Evolutionary conservation across 2,329 filamentous ascomycete species (phyloP), one percentile per base, ranked within the genome.

Genomic region (Cladophialophora yegresii): DNA sequence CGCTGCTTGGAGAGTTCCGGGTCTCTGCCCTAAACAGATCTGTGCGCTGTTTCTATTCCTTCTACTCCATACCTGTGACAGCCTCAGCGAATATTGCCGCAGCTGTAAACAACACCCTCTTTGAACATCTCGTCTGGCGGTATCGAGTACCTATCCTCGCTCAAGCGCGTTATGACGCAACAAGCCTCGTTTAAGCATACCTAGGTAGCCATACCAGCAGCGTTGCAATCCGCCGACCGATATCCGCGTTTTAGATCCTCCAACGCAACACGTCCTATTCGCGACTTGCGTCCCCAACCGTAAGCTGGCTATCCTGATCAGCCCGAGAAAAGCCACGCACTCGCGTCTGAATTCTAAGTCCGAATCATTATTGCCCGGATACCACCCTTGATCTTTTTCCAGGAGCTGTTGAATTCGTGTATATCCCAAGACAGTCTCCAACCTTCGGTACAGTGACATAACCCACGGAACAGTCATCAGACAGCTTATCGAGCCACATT

Each of bases 311-410:
- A 22, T 33, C 28, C 59, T 40, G 26, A 49, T 26, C 50, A 43
- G 55, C 23, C 61, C 54, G 12, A 47, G n/a, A 43, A 51, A 53
- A 30, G 57, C 57, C 57, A 58, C 56, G 50, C 60, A 50, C 33
- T 40, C 43, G 26, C 40, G 7, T 53, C n/a, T 61, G n/a, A 55
- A n/a, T 40, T 40, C 49, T 55, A 49, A 22, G 32, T 55, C 63
- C 63, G 49, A 65, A 62, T 58, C 16, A 62, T 65, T 65, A 62
- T 65, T 65, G 58, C 63, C 63, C 63, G 63, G 49, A 43, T 5
- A 59, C 50, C 47, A 53, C 36, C 59, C 53, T 40, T 49, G 36
- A 26, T 40, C 9, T 43, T n/a, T 23, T 26, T 20, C 20, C 40
- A 2, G 32, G 36, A 16, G 22, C 40, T 32, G 26, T 43, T 58